phyloP scores from a whole-genome alignment of 352 stramenopile genomes.

The Phytophthora ohioensis region DNA sequence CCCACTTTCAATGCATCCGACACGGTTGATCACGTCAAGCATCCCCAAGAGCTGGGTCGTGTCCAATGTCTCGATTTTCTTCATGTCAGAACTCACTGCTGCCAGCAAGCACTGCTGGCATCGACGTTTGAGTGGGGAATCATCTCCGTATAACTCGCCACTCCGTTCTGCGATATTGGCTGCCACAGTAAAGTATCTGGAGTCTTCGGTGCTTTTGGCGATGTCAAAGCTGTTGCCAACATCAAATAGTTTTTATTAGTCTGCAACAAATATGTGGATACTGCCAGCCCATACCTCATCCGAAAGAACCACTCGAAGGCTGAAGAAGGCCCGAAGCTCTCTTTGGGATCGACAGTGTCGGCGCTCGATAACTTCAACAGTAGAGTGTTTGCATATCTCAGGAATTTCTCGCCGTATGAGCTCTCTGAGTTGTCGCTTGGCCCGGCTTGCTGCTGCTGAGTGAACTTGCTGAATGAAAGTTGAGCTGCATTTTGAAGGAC shows the following conservation, averaged over 20 bases:
- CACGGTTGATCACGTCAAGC: conserved; percentile 54
- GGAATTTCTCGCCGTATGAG: conserved; percentile 49
- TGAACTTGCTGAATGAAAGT: conserved; percentile 52
- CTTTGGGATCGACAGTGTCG: background rate
- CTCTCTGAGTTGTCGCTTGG: conserved; percentile 7
- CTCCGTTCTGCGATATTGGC: conserved; percentile 63
- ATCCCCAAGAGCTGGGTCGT: conserved; percentile 42
- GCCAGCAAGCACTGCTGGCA: conserved; percentile 63
- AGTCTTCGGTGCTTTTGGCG: conserved; percentile 62
- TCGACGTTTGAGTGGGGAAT: conserved; percentile 46
- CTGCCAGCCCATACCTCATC: conserved; percentile 57
- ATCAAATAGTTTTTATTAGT: conserved; percentile 6
- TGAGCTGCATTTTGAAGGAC: conserved; percentile 79
- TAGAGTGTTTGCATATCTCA: conserved; percentile 48
- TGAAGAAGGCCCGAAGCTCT: conserved; percentile 45
- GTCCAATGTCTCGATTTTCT: conserved; percentile 59
- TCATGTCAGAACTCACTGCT: conserved; percentile 65
- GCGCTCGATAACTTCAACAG: conserved; percentile 44
- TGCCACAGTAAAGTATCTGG: conserved; percentile 63
- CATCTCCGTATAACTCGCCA: conserved; percentile 46
- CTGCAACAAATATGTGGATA: background rate
- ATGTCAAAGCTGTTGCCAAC: conserved; percentile 67
- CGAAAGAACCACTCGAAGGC: conserved; percentile 83
- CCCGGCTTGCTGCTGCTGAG: conserved; percentile 11
- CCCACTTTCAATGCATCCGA: conserved; percentile 31